Base-by-base conservation (phyloP, 805 yeast genomes). In the Cyberlindnera xishuangbannaensis region DNA sequence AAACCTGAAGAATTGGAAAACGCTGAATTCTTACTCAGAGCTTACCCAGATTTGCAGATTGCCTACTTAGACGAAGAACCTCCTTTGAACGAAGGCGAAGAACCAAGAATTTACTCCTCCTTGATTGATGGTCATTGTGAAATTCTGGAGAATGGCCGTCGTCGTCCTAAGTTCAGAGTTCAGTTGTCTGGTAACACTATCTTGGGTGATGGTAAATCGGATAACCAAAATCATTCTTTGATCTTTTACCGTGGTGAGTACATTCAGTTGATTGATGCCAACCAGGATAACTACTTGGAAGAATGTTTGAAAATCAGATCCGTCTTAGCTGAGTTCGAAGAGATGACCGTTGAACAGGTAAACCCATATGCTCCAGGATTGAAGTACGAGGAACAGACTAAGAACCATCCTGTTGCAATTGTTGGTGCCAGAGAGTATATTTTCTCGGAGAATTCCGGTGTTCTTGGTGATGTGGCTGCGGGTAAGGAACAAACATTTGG, bases 11-110 rank as follows among this genome's bases (percentile, higher is more conserved):
- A 85, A 59, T 64, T 74, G 52, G 86, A 80, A 59, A 79, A 80
- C 47, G 85, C 87, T 18, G 94, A 85, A 51, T 78, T 81, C 52
- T 71, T 85, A 54, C 65, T 85, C 44, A 70, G 87, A 59, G 87
- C 88, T 39, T 83, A 83, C 55, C 95, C 95, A 16, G 87, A 81
- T 50, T 65, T 84, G 50, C 85, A 79, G 57, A 86, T 90, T 62
- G 95, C 97, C 36, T 90, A 86, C 68, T 71, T 90, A 51, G 97
- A 90, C 52, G 95, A 88, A 68, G 95, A 84, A 61, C 83, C 95
- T 40, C 83, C 85, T 43, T 62, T 75, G 47, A 70, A 67, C 39
- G 81, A 73, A 51, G 81, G 80, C 45, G 85, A 77, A 40, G 83
- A 77, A 52, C 75, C 79, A 56, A 68, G 78, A 56, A 79, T 77